Conservation (phyloP, 2,329 filamentous ascomycete species). For the Scopulariopsis brevicaulis region DNA sequence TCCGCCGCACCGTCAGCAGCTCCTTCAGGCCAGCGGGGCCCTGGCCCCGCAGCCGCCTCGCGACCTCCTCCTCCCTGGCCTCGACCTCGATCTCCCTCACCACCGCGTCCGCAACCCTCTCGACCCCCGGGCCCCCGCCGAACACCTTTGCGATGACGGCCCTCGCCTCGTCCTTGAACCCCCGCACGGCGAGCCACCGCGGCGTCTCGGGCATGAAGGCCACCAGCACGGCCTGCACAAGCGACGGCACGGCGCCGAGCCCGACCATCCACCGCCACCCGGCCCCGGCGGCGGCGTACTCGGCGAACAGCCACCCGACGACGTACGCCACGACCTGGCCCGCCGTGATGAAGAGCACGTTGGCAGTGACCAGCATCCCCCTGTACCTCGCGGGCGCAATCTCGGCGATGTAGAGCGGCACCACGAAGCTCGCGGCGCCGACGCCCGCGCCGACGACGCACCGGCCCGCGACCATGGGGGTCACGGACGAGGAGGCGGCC, state of each 20-base stretch:
- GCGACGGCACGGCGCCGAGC: constrained; percentile 66
- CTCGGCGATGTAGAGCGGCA: constrained; percentile 82
- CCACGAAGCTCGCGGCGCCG: constrained; percentile 68
- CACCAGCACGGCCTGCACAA: constrained; percentile 58
- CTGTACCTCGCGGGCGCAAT: constrained; percentile 65
- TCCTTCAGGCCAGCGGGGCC: constrained; percentile 27
- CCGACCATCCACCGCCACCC: constrained; percentile 94
- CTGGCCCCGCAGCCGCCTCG: constrained; percentile 20
- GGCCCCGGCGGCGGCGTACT: constrained; percentile 32
- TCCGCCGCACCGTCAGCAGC: constrained; percentile 45
- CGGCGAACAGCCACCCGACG: constrained; percentile 64
- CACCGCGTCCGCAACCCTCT: constrained; percentile 42
- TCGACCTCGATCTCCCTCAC: constrained; percentile 63
- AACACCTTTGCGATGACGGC: constrained; percentile 55
- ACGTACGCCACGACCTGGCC: constrained; percentile 87
- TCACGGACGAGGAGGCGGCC: constrained; percentile 44
- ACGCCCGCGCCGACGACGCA: constrained; percentile 62
- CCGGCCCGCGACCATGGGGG: constrained; percentile 55
- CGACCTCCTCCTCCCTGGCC: constrained; percentile 56
- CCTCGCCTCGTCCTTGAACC: constrained; percentile 48
- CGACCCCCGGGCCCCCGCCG: constrained; percentile 30
- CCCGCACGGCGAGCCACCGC: constrained; percentile 69
- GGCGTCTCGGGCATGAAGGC: constrained; percentile 77
- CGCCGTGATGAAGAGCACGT: constrained; percentile 72
- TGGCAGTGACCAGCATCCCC: constrained; percentile 71